A percentile compares a stretch with the other conserved stretches of the same genome.
Conservation (phyloP, 164 flowering plant species). For the Stephania japonica region DNA sequence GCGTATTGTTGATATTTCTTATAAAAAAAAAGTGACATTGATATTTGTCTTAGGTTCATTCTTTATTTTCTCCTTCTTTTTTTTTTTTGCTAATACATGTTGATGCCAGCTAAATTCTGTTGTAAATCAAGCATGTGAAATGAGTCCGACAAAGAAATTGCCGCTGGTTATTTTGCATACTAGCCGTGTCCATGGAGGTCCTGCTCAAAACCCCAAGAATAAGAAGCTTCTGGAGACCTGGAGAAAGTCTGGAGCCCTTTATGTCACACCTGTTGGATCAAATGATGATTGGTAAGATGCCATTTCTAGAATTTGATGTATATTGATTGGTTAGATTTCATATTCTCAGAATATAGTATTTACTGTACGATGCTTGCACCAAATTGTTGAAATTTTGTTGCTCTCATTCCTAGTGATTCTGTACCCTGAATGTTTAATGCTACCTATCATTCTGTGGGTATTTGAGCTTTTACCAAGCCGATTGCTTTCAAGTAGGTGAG, state of each 20-base stretch:
- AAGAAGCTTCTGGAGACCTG: conserved; percentile 55
- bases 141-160: conserved; percentile 61
- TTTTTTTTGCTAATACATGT: conserved; percentile 5
- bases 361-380: background rate
- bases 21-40: too few relatives aligned
- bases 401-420: background rate
- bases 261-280: conserved; percentile 79
- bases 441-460: background rate
- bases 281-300: conserved; percentile 89
- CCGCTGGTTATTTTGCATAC: conserved; percentile 78
- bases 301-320: too few relatives aligned
- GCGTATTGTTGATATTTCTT: conserved; percentile 1
- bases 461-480: background rate
- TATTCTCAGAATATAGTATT: background rate
- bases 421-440: background rate
- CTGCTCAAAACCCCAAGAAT: conserved; percentile 50
- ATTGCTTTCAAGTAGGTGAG: background rate
- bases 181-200: conserved; percentile 60
- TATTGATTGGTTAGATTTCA: conserved; percentile 62
- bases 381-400: background rate
- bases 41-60: background rate
- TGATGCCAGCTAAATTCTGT: conserved; percentile 55
- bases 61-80: too few relatives aligned
- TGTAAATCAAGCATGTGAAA: conserved; percentile 43
- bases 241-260: conserved; percentile 65